Evolutionary conservation across 768 basidiomycete genomes (phyloP), one percentile per base, ranked within the genome.

Genomic region (Tricholomella constricta): DNA sequence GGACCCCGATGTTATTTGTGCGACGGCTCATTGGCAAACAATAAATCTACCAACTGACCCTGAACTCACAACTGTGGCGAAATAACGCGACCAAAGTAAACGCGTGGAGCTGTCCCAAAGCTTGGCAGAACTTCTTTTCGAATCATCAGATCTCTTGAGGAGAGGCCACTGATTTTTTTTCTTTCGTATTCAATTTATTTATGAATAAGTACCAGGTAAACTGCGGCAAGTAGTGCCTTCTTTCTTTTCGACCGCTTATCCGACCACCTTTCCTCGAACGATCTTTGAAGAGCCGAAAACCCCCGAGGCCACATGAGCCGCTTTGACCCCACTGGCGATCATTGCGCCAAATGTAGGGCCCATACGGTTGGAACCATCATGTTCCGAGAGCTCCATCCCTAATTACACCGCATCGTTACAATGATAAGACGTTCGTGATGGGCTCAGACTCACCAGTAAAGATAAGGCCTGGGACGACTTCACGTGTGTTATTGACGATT

Each of bases 381-480:
- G 85, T 67, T 90, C 88, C 7, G 85, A 85, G 45, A 92, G 74
- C 69, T 92, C 89, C 89, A 90, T 92, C 14, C 89, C 88, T 84
- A 52, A 29, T 40, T 32, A 45, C 38, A 48, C n/a, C 59, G 17
- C 14, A 35, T 36, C 10, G 51, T 55, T 20, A 46, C 25, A 32
- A 44, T 58, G 5, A 59, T 31, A 45, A 46, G 12, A 8, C 60
- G 20, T 8, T 51, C 38, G 19, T n/a, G 20, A 37, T 14, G 9
- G 31, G 31, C 6, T 29, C 26, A 1, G 44, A 75, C 80, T 61
- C 51, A 84, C 86, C 87, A 38, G 85, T 80, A 78, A 90, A 81
- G 63, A 90, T 80, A 44, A 90, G 75, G 1, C 89, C 89, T 7
- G 88, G 88, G 17, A 78, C 77, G 42, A 91, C 85, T 74, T 92